Evolutionary conservation across 2,329 filamentous ascomycete species (phyloP), one percentile per base, ranked within the genome.

Genomic region (Ophiocordyceps camponoti-floridani): DNA sequence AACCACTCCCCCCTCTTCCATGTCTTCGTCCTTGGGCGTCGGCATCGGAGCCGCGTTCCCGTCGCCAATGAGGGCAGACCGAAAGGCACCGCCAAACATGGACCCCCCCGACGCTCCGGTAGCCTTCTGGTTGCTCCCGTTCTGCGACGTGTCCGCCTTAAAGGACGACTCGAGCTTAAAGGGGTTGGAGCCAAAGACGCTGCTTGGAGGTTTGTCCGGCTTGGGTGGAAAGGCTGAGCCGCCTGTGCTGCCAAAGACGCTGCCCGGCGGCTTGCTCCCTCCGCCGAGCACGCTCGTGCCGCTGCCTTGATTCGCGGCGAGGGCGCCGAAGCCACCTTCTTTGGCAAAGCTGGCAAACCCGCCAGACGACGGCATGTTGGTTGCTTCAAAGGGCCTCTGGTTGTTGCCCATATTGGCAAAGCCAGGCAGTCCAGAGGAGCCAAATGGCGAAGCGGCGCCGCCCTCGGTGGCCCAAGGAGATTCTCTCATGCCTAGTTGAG

Each of bases 111-210:
- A 44, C 11, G 52, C 31, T n/a, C 59, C 58, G 19, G 59, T 56
- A 14, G 70, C 62, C 48, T 72, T 73, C 9, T 71, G 66, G 33
- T 69, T 61, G 46, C 80, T 75, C 23, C 82, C 71, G 47, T 75
- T 77, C 1, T 73, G 67, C 41, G 69, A 68, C 6, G 73, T 69
- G 50, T 84, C 79, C 9, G 70, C 68, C 53, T 78, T 76, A 62
- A 85, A 86, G 2, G 74, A 78, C 28, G 75, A 79, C 37, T 72
- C 71, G 14, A 85, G 65, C 51, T 82, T 80, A 62, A 85, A 85
- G 0, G 73, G 70, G 14, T 65, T 61, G n/a, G 68, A 68, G 26
- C 66, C 69, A 53, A 75, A 71, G 8, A 48, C 56, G 43, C 46
- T 53, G 57, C 60, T 31, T 45, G 56, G 33, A 42, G 59, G 46